phyloP scores from a whole-genome alignment of 1,284 basidiomycete genomes.

The Cryptococcus sp. region DNA sequence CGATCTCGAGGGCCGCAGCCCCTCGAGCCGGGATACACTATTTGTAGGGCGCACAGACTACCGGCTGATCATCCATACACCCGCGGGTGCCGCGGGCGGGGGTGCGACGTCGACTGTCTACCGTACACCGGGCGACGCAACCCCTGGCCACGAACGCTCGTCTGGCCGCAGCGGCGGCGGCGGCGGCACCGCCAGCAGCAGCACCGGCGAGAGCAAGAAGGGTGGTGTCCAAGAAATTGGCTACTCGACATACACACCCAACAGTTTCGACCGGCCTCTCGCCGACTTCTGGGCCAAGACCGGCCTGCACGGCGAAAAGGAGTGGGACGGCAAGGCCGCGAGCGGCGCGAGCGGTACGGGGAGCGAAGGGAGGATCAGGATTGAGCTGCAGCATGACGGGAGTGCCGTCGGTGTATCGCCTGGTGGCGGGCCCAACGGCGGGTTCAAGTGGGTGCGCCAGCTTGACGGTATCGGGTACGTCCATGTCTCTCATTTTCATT shows the following conservation, averaged over 20 bases:
- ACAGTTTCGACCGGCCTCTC: constrained; percentile 44
- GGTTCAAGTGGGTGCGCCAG: not conserved
- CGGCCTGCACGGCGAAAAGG: constrained; percentile 18
- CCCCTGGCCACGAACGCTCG: too few relatives aligned
- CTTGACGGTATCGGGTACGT: too few relatives aligned
- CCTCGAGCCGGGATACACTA: constrained; percentile 33
- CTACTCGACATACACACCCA: constrained; percentile 48
- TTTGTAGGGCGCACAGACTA: constrained; percentile 47
- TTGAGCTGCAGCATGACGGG: constrained; percentile 47
- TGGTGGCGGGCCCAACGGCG: constrained; percentile 39
- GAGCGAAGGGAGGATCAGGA: constrained; percentile 30
- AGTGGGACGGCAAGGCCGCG: too few relatives aligned
- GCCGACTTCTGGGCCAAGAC: constrained; percentile 44
- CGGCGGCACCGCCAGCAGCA: not conserved
- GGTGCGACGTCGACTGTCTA: constrained; percentile 18
- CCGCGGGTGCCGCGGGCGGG: constrained; percentile 14
- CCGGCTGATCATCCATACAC: constrained; percentile 41
- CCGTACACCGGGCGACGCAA: constrained; percentile 4
- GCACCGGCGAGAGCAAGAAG: constrained; percentile 3
- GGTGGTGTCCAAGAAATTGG: constrained; percentile 39
- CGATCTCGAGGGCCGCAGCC: constrained; percentile 34
- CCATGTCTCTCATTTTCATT: too few relatives aligned
- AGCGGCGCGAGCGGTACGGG: constrained; percentile 18
- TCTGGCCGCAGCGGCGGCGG: too few relatives aligned
- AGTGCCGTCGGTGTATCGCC: constrained; percentile 43